A percentile compares a stretch with the other conserved stretches of the same genome.
These are phyloP conservation scores for Eimeria acervulina DNA, from an alignment of 169 alveolate genomes.

Conservation along the genomic window DNA sequence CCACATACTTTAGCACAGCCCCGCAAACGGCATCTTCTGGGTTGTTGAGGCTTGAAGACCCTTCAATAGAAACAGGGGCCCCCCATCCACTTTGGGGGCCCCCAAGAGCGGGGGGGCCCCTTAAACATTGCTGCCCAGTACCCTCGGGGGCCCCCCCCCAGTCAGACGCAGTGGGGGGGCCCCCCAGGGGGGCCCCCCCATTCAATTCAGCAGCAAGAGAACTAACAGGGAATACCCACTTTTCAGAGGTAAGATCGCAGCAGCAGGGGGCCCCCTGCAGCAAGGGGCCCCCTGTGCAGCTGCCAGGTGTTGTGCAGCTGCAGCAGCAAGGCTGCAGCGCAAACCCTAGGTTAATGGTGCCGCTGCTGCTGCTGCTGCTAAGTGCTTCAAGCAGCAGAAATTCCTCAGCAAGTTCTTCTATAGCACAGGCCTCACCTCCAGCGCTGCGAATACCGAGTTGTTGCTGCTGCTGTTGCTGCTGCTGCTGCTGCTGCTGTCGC, in stretches of 20 bases:
- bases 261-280: slow-evolving; percentile 59
- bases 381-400: neutral
- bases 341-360: neutral
- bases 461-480: slow-evolving; percentile 41
- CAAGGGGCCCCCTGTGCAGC: slow-evolving; percentile 68
- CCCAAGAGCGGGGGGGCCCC: neutral
- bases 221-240: slow-evolving; percentile 20
- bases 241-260: slow-evolving; percentile 23
- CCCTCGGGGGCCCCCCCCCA: neutral
- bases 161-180: neutral
- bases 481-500: slow-evolving; percentile 71
- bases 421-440: slow-evolving; percentile 12
- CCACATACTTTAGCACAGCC: neutral
- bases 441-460: neutral
- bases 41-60: neutral
- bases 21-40: slow-evolving; percentile 1
- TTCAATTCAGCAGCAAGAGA: neutral
- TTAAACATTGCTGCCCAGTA: too few species aligned
- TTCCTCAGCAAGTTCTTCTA: slow-evolving; percentile 44
- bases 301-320: slow-evolving; percentile 18
- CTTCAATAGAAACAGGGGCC: neutral
- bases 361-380: neutral
- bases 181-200: slow-evolving; percentile 37
- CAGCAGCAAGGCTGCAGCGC: slow-evolving; percentile 33
- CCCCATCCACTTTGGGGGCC: slow-evolving; percentile 31